Conservation (phyloP, 169 alveolate genomes). For the Plasmodium fragile region DNA sequence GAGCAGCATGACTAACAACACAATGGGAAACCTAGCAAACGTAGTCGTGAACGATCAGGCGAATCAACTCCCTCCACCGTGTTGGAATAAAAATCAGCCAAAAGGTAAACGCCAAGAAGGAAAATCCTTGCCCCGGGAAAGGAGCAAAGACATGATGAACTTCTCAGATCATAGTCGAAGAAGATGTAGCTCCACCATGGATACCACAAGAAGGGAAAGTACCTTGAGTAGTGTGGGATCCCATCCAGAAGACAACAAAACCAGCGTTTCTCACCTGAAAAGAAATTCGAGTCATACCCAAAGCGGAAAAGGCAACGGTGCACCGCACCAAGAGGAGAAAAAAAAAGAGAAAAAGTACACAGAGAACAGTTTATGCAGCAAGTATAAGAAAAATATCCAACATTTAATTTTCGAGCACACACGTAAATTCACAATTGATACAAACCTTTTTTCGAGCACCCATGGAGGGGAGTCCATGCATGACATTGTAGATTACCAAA, state of each 20-base stretch:
- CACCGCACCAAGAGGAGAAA: too few relatives aligned
- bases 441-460: not conserved
- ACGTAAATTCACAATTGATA: conserved; percentile 20
- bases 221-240: not conserved
- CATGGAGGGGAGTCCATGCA: conserved; percentile 10
- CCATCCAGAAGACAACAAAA: not conserved
- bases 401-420: conserved; percentile 57
- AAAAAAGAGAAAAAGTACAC: not conserved
- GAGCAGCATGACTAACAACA: not conserved
- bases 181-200: not conserved
- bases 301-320: not conserved
- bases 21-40: not conserved
- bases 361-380: not conserved
- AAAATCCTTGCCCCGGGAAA: not conserved
- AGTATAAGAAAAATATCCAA: conserved; percentile 17
- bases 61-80: not conserved
- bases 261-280: not conserved
- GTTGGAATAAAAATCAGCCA: not conserved
- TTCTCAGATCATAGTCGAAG: not conserved
- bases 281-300: not conserved
- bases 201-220: not conserved
- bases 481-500: conserved; percentile 52
- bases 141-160: not conserved
- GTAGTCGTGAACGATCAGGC: not conserved
- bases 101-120: not conserved